Conservation (phyloP, 306 rosid genomes). For the Pueraria montana region DNA sequence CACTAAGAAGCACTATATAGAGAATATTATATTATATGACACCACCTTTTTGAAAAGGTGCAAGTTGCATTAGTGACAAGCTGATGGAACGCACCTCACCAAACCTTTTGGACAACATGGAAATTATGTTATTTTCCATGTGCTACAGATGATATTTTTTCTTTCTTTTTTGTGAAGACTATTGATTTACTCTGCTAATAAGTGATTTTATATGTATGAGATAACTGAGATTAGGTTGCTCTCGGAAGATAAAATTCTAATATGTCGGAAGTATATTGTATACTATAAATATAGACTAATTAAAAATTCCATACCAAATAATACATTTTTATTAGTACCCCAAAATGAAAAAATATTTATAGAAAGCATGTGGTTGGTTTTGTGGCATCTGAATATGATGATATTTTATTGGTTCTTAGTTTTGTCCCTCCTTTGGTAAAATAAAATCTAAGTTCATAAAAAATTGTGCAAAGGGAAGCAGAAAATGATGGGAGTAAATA, state of each 20-base stretch:
- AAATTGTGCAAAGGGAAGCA: neutral
- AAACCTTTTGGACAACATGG: constrained; percentile 44
- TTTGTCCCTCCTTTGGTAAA: neutral
- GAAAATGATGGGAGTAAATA: neutral
- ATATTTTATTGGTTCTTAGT: neutral
- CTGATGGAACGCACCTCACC: constrained; percentile 74
- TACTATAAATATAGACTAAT: neutral
- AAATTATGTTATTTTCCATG: constrained; percentile 39
- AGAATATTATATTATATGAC: constrained; percentile 1
- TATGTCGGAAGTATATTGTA: neutral
- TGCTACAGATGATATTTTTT: constrained; percentile 28
- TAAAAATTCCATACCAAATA: neutral
- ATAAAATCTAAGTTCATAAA: neutral
- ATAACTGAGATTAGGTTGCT: constrained; percentile 14
- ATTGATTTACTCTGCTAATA: constrained; percentile 13
- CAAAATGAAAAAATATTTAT: neutral
- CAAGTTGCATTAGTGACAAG: constrained; percentile 55
- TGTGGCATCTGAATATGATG: neutral
- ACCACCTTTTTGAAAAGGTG: constrained; percentile 40
- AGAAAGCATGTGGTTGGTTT: neutral
- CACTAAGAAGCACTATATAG: constrained; percentile 41
- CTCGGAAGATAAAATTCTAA: neutral
- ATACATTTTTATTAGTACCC: neutral
- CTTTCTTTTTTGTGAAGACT: constrained; percentile 31
- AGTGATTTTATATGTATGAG: constrained; percentile 15